Conservation (phyloP, 2,329 filamentous ascomycete species). For the Pyrenochaeta sp. region DNA sequence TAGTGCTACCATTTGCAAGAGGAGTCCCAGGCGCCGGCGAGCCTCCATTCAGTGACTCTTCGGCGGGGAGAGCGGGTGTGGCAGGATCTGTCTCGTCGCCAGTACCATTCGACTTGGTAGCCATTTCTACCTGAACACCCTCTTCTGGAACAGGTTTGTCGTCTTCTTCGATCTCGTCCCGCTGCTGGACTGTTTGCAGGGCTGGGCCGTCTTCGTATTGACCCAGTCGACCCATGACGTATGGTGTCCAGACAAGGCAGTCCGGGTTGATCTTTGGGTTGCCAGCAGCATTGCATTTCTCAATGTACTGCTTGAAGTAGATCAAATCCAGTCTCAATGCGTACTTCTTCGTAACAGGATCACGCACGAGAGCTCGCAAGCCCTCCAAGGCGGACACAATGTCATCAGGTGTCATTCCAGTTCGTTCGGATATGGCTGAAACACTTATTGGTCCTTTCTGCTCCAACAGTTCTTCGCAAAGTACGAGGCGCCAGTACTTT, state of each 20-base stretch:
- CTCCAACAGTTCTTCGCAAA: conserved; percentile 83
- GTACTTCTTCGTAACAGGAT: conserved; percentile 87
- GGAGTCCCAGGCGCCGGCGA: conserved; percentile 43
- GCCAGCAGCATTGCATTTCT: conserved; percentile 86
- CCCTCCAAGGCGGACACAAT: conserved; percentile 94
- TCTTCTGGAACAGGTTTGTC: conserved; percentile 52
- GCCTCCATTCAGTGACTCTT: conserved; percentile 39
- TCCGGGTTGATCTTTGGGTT: conserved; percentile 85
- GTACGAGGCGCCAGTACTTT: conserved; percentile 91
- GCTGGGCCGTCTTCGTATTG: conserved; percentile 84
- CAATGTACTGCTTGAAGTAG: conserved; percentile 87
- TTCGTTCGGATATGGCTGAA: conserved; percentile 79
- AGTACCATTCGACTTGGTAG: conserved; percentile 33
- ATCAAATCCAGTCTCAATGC: conserved; percentile 85
- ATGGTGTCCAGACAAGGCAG: conserved; percentile 91
- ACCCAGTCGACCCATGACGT: conserved; percentile 88
- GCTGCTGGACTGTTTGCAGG: conserved; percentile 84
- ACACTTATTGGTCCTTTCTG: conserved; percentile 65
- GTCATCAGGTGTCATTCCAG: conserved; percentile 95
- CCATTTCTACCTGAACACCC: conserved; percentile 49
- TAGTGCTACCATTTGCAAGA: conserved; percentile 38
- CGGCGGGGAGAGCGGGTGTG: conserved; percentile 30
- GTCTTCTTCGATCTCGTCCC: conserved; percentile 71
- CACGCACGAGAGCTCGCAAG: conserved; percentile 84
- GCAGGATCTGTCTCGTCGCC: conserved; percentile 18